Percentiles rank a stretch among this genome's conserved stretches.
phyloP scores from a whole-genome alignment of 2,329 filamentous ascomycete species.

The Alternaria gaisen region DNA sequence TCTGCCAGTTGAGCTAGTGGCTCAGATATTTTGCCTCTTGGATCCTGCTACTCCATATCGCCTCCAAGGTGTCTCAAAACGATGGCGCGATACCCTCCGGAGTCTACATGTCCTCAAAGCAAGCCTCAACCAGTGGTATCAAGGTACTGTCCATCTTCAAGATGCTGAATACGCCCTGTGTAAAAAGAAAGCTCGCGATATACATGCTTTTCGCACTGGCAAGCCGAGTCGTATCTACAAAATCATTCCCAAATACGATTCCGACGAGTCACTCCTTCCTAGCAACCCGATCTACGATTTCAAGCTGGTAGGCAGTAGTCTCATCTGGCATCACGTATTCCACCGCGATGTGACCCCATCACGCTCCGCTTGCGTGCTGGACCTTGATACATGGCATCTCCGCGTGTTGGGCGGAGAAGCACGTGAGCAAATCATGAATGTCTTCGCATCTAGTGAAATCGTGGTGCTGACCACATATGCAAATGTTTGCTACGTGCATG shows the following conservation, averaged over 20 bases:
- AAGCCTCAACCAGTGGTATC: slow-evolving; percentile 35
- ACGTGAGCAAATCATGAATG: slow-evolving; percentile 29
- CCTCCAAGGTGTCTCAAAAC: slow-evolving; percentile 43
- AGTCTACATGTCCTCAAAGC: slow-evolving; percentile 34
- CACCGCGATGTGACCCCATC: too few species aligned
- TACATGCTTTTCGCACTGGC: slow-evolving; percentile 39
- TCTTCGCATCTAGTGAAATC: slow-evolving; percentile 36
- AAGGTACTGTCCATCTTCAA: slow-evolving; percentile 21
- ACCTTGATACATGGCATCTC: slow-evolving; percentile 34
- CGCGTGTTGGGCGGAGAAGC: slow-evolving; percentile 23
- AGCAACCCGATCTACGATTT: not conserved
- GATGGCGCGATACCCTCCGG: slow-evolving; percentile 43
- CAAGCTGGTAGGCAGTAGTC: not conserved
- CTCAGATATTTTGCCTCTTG: slow-evolving; percentile 47
- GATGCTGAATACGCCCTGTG: slow-evolving; percentile 26
- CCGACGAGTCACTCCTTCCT: not conserved
- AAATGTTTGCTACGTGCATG: slow-evolving; percentile 31
- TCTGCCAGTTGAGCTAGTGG: slow-evolving; percentile 51
- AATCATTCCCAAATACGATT: not conserved
- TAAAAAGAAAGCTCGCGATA: slow-evolving; percentile 28
- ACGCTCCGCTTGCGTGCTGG: slow-evolving; percentile 27
- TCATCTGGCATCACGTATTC: slow-evolving; percentile 12
- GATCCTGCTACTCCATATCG: slow-evolving; percentile 40
- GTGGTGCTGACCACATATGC: slow-evolving; percentile 29
- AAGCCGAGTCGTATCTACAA: slow-evolving; percentile 11